Base-by-base conservation (phyloP, 192 early-diverging fungal species). In the Cladochytrium replicatum region DNA sequence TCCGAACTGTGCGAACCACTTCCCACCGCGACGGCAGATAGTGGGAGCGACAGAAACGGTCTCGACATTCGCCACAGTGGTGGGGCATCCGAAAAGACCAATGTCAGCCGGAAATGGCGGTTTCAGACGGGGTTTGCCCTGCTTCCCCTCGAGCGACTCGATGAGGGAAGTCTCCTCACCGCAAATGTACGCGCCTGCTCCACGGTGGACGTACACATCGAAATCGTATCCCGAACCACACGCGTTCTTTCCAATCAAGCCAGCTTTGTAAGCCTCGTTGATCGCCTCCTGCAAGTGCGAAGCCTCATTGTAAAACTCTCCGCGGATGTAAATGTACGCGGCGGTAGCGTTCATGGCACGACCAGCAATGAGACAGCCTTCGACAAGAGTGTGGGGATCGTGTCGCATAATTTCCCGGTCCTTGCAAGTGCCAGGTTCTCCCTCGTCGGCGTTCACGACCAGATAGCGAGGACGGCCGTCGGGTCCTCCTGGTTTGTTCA, bases 1-100 rank as follows among this genome's bases (percentile, higher is more conserved):
- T 30, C 94, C 94, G 57, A 98, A 86, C 37, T 78, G 67, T 15
- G 94, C 89, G 60, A 95, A 98, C 94, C 94, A 98, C 28, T 72
- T 58, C 25, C 88, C 91, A 48, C 89, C 88, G 32, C 93, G 75
- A 30, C 88, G 78, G 57, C 79, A 76, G 57, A 98, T 98, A 25
- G 92, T 93, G 17, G 94, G 94, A 17, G 94, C 92, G 7, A 91
- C 94, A 15, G 94, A 89, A n/a, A 98, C 87, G 41, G 94, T 98
- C 67, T 98, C 94, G 29, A 98, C 94, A 57, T 98, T 98, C 27
- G 91, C 84, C n/a, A 98, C 94, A n/a, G 94, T 98, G n/a, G 94
- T 95, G 17, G 94, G 94, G 72, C 94, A 98, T 24, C 94, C 94
- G 54, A 98, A 98, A 32, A 98, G 76, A 50, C 94, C 94, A 7